Percentiles rank a stretch among this genome's conserved stretches.
Conservation (phyloP, 306 rosid species). For the Corylus avellana region DNA sequence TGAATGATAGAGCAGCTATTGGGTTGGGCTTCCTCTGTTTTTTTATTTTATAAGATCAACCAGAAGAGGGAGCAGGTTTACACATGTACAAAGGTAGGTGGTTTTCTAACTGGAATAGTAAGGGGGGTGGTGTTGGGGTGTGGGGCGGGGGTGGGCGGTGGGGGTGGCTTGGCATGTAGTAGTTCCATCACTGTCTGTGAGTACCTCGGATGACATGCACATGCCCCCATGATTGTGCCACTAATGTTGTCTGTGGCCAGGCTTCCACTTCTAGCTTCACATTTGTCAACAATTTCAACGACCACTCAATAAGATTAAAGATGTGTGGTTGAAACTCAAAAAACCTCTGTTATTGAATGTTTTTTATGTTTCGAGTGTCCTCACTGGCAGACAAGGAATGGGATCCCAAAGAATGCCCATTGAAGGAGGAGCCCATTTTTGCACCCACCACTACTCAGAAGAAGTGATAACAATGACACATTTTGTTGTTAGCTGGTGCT, state of each 20-base stretch:
- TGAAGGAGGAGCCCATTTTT: not conserved
- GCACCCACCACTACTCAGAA: not conserved
- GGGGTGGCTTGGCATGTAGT: not conserved
- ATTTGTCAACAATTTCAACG: not conserved
- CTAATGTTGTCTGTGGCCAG: not conserved
- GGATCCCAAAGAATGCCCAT: not conserved
- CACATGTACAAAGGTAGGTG: not conserved
- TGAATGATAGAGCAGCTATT: not conserved
- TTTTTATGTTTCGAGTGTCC: not conserved
- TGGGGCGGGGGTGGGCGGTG: too few relatives aligned
- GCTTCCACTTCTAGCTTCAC: not conserved
- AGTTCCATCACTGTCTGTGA: not conserved
- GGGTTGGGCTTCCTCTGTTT: slow-evolving; percentile 3
- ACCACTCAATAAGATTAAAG: not conserved
- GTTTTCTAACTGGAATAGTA: not conserved
- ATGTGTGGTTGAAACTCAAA: not conserved
- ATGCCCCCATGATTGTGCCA: not conserved
- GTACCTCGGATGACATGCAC: not conserved
- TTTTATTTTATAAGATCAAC: not conserved
- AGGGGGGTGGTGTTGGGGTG: too few relatives aligned
- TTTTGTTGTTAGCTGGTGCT: not conserved
- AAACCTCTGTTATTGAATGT: not conserved
- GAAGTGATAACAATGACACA: not conserved
- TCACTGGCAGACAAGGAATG: not conserved
- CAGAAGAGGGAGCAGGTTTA: not conserved